A percentile compares a stretch with the other conserved stretches of the same genome.
Conservation (phyloP, 345 rosid species). For the Lagerstroemia speciosa region DNA sequence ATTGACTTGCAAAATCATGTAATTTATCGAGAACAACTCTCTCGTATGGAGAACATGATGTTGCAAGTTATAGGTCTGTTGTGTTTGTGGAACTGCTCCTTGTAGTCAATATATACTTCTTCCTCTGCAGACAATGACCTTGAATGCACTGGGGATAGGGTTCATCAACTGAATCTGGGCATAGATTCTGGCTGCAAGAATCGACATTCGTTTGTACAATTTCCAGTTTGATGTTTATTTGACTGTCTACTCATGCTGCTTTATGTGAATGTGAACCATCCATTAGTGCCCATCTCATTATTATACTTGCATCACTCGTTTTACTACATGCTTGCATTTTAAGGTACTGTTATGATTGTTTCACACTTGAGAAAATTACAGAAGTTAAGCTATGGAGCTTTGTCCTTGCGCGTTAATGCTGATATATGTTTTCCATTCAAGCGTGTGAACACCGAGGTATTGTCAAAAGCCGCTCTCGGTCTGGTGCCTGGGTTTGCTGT, state of each 20-base stretch:
- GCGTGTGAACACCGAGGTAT: no score
- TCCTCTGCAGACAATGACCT: not conserved
- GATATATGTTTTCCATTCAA: no score
- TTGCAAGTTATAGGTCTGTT: not conserved
- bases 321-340: no score
- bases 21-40: not conserved
- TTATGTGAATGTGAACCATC: not conserved
- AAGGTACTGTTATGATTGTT: no score
- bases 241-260: not conserved
- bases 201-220: not conserved
- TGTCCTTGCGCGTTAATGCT: no score
- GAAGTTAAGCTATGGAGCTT: no score
- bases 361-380: no score
- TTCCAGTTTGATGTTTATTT: not conserved
- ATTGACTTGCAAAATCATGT: conserved; percentile 4
- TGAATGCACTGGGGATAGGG: not conserved
- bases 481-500: no score
- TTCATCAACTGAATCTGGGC: not conserved
- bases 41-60: not conserved
- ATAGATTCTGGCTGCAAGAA: not conserved
- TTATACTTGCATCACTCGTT: no score
- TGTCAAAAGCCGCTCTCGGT: no score
- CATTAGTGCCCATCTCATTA: no score
- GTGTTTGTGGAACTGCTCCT: not conserved
- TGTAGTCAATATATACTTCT: not conserved